These are phyloP conservation scores for Leucaena leucocephala DNA, from an alignment of 306 rosid species.

Conservation along the genomic window DNA sequence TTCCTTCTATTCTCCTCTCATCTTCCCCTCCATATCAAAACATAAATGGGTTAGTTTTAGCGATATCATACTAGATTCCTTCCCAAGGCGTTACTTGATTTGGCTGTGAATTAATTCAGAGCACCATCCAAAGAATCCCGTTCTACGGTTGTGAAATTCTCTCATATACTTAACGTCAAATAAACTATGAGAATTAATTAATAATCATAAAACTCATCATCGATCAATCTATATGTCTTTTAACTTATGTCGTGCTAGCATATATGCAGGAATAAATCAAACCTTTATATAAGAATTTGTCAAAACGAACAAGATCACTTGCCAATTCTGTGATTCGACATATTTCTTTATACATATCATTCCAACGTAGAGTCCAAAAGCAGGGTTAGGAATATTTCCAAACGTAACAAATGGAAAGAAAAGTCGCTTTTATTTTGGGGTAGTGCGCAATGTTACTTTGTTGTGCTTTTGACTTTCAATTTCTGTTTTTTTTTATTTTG, in stretches of 20 bases:
- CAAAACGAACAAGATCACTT: background rate
- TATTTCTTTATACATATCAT: background rate
- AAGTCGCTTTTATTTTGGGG: conserved; percentile 15
- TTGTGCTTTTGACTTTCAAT: background rate
- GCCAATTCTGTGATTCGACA: background rate
- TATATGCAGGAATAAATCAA: background rate
- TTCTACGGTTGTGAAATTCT: background rate
- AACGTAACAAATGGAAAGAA: background rate
- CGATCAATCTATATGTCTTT: too few species aligned
- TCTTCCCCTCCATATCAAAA: too few species aligned
- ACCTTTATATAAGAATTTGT: background rate
- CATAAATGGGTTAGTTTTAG: background rate
- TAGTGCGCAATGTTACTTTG: conserved; percentile 22
- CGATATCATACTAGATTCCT: background rate
- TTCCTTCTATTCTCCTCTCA: too few species aligned
- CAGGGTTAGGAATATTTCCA: background rate
- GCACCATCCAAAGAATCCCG: too few species aligned
- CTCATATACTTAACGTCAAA: background rate
- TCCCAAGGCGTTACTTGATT: background rate
- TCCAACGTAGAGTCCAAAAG: background rate
- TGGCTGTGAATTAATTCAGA: background rate
- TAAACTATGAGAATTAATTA: background rate
- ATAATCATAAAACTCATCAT: background rate
- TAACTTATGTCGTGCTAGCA: background rate
- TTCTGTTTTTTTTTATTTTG: background rate